Base-by-base conservation (phyloP, 73 alveolate species). In the Paramecium sonneborni region DNA sequence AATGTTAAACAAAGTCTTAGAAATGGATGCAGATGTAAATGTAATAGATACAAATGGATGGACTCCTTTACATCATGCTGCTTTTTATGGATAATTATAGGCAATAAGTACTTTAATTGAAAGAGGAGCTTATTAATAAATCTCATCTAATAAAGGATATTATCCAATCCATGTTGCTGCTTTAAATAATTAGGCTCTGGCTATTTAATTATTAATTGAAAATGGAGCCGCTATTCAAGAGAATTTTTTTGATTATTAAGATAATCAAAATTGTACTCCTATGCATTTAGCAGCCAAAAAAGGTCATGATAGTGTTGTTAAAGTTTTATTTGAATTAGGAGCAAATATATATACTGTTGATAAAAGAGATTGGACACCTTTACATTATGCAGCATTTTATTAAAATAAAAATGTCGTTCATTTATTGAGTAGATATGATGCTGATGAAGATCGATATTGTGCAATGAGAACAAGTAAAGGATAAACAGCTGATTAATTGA, bases 91-190 rank as follows among this genome's bases (percentile, higher is more conserved):
- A 2, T 88, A 86, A 18, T 39, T 44, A 30, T 90, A 85, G 58
- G 62, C 92, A 23, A 85, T 92, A 10, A 68, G 30, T 23, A 52
- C 58, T 39, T 91, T 92, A 21, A 48, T 92, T 12, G 62, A 86
- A 41, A 15, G 93, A 69, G 82, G 76, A 8, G 95, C 92, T 15
- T 72, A 86, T 68, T 86, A 87, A 9, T 43, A 62, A 41, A 67
- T 44, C 46, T 86, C 46, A 21, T 58, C 79, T 11, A 86, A 76
- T 76, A 86, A 62, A 76, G 88, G 93, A 14, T 67, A 86, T 34
- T 86, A 12, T 41, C 93, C 88, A 15, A 86, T 96, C 9, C 97
- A 96, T 76, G 94, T 96, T 1, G 98, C 98, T 21, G 98, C 98
- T 11, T 48, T 94, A 46, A 86, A 94, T 70, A 92, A 92, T 67